Evolutionary conservation across 2,329 filamentous ascomycete species (phyloP).

Genomic region (Fusarium clavum): DNA sequence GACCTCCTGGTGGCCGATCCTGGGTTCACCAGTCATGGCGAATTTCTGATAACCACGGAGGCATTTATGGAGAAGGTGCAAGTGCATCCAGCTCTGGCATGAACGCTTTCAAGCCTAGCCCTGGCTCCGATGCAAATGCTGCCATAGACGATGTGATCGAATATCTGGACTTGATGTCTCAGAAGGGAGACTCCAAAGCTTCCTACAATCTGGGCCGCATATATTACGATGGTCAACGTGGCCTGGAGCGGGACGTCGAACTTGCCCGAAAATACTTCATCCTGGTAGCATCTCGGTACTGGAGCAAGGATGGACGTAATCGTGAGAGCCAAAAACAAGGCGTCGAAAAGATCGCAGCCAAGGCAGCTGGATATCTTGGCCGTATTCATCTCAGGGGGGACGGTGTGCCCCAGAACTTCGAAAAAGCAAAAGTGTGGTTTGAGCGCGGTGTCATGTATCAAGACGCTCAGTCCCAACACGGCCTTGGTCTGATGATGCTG

Average conservation of each 20-base stretch:
- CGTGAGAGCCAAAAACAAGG: conserved; percentile 75
- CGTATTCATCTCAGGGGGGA: conserved; percentile 92
- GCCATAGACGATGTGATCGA: conserved; percentile 94
- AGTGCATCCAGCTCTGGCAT: conserved; percentile 88
- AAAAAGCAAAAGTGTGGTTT: conserved; percentile 84
- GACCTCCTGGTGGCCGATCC: conserved; percentile 86
- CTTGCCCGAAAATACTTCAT: conserved; percentile 85
- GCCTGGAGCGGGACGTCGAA: conserved; percentile 77
- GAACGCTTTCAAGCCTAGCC: conserved; percentile 79
- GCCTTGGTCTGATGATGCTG: conserved; percentile 84
- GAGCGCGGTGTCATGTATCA: conserved; percentile 79
- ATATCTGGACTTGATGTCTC: conserved; percentile 89
- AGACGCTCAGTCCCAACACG: conserved; percentile 86
- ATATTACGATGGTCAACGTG: conserved; percentile 87
- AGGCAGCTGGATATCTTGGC: conserved; percentile 87
- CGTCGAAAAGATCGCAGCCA: conserved; percentile 82
- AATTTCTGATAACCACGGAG: conserved; percentile 89
- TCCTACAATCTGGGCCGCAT: conserved; percentile 87
- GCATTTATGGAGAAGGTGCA: conserved; percentile 94
- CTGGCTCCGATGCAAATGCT: conserved; percentile 83
- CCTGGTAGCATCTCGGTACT: conserved; percentile 82
- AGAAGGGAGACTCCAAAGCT: conserved; percentile 89
- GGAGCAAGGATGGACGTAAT: conserved; percentile 80
- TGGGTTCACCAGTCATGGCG: conserved; percentile 84
- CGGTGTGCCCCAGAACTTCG: conserved; percentile 81